Percentiles rank a stretch among this genome's conserved stretches.
Conservation (phyloP, 371 early-diverging fungal species). For the Mortierella sp. region DNA sequence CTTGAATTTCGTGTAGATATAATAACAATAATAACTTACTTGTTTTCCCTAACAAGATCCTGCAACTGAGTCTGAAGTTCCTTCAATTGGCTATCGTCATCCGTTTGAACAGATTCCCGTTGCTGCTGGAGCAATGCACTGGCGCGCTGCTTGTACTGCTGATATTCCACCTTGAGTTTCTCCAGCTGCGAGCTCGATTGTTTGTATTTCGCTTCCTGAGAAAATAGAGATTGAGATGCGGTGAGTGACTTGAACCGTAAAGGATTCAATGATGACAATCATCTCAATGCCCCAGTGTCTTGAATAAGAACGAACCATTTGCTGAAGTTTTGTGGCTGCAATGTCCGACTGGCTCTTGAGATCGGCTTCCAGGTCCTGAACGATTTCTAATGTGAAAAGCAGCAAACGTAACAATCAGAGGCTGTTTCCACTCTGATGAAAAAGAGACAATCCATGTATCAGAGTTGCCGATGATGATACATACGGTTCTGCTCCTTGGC, state of each 20-base stretch:
- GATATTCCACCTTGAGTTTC: constrained; percentile 64
- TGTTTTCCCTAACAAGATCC: constrained; percentile 60
- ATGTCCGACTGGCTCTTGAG: constrained; percentile 60
- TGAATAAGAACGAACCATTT: constrained; percentile 56
- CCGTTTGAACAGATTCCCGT: constrained; percentile 44
- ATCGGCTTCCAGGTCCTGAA: constrained; percentile 63
- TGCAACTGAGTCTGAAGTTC: constrained; percentile 52
- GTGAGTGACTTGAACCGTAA: neutral
- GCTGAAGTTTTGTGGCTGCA: constrained; percentile 63
- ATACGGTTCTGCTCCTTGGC: constrained; percentile 61
- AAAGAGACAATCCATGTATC: neutral
- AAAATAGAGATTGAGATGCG: neutral
- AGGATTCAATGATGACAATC: neutral
- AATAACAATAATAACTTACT: constrained; percentile 8
- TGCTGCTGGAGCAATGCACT: constrained; percentile 66
- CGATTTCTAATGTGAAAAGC: constrained; percentile 50
- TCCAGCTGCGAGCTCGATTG: constrained; percentile 63
- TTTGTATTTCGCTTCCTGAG: constrained; percentile 65
- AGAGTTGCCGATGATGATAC: constrained; percentile 9
- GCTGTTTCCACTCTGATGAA: neutral
- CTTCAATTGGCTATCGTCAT: constrained; percentile 35
- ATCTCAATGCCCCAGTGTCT: neutral
- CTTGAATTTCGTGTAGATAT: neutral
- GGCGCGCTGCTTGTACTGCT: constrained; percentile 75
- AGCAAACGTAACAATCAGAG: neutral